Base-by-base conservation (phyloP, 768 basidiomycete genomes). In the Phaffia tasmanica region DNA sequence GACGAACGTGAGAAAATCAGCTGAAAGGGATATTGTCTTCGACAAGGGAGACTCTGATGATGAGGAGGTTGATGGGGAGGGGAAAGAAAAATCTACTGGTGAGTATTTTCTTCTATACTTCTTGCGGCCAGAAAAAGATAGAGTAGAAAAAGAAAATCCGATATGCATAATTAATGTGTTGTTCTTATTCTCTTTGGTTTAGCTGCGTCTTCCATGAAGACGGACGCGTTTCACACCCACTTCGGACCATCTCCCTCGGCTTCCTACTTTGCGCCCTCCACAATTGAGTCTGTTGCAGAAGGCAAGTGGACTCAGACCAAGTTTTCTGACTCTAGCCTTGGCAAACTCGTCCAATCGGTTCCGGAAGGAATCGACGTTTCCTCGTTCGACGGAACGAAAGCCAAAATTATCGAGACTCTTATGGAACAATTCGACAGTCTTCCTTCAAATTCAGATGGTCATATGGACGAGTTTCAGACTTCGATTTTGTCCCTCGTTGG, bases 171-270 rank as follows among this genome's bases (percentile, higher is more conserved):
- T n/a, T n/a, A n/a, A n/a, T n/a, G n/a, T n/a, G n/a, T n/a, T n/a
- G n/a, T 25, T 55, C 32, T 42, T 42, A 11, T 42, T 42, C 11
- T 42, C 4, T 42, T 42, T 42, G 23, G 35, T 32, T 48, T 49
- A 65, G 64, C 60, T 15, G n/a, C 51, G 29, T 70, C 70, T 49
- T 63, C 59, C 32, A 71, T 35, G 61, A 48, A 60, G 53, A 68
- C 70, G 62, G 81, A 85, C 71, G 75, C 79, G 59, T 88, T 89
- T 72, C 87, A 89, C 71, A 76, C 74, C 14, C 89, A 92, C 72
- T 92, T 89, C 74, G 88, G 88, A 14, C 72, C 80, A 18, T 78
- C 79, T 5, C 81, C 66, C n/a, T 51, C 51, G 2, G n/a, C 88
- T 3, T 64, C 76, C 81, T 48, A 72, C 73, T 35, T 76, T 15